phyloP scores from a whole-genome alignment of 805 yeast species.

The Henningerozyma blattae region DNA sequence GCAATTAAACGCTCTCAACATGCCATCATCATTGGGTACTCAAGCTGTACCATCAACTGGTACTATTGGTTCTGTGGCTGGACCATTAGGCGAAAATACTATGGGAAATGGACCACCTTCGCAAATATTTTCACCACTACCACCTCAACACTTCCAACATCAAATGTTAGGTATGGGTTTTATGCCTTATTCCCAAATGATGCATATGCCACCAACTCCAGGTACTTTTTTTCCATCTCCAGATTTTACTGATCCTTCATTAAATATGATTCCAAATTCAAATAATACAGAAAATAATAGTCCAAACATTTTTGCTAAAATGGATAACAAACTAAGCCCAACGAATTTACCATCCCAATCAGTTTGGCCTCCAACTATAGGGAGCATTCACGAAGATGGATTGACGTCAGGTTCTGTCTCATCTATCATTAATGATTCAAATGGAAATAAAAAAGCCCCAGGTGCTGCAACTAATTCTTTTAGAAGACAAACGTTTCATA shows the following conservation, averaged over 20 bases:
- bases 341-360: background rate
- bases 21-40: background rate
- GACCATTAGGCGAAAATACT: background rate
- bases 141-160: conserved; percentile 9
- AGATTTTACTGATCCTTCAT: conserved; percentile 7
- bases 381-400: background rate
- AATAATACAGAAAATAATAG: background rate
- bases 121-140: conserved; percentile 1
- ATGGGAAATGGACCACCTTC: background rate
- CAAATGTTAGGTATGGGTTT: conserved; percentile 23
- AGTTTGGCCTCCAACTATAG: background rate
- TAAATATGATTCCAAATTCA: background rate
- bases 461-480: conserved; percentile 9
- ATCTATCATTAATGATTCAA: conserved; percentile 5
- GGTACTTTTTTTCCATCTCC: conserved; percentile 16
- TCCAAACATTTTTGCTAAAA: background rate
- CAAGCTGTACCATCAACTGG: background rate
- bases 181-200: conserved; percentile 23
- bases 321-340: background rate
- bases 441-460: conserved; percentile 5
- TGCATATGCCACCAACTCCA: conserved; percentile 20
- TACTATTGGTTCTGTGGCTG: background rate
- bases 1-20: background rate
- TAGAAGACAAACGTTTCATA: conserved; percentile 26
- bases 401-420: conserved; percentile 3